A percentile compares a stretch with the other conserved stretches of the same genome.
Evolutionary conservation across 768 basidiomycete species (phyloP).

Genomic region (Leccinellum albellum): DNA sequence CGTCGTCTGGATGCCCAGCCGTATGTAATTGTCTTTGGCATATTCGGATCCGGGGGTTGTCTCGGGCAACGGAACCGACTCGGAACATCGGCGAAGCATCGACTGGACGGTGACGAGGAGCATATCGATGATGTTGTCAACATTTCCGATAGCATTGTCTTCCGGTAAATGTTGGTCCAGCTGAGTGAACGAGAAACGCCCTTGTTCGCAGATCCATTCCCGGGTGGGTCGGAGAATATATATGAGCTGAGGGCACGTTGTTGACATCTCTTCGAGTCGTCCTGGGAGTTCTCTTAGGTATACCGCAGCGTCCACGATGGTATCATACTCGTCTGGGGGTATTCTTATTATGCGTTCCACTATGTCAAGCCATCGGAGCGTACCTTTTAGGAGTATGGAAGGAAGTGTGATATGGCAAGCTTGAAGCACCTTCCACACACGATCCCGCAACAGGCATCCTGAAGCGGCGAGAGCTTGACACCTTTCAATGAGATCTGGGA

Average conservation of each 20-base stretch:
- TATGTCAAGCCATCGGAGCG: neutral
- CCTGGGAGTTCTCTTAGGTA: slow-evolving; percentile 21
- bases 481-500: slow-evolving; percentile 27
- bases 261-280: slow-evolving; percentile 26
- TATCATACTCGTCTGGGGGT: slow-evolving; percentile 35
- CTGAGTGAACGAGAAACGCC: slow-evolving; percentile 17
- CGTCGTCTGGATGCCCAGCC: slow-evolving; percentile 42
- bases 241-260: slow-evolving; percentile 24
- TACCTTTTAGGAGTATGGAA: slow-evolving; percentile 38
- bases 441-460: slow-evolving; percentile 27
- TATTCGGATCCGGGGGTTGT: slow-evolving; percentile 25
- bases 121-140: slow-evolving; percentile 51
- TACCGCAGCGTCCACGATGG: slow-evolving; percentile 28
- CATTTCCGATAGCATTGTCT: slow-evolving; percentile 6
- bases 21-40: slow-evolving; percentile 47
- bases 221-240: slow-evolving; percentile 27
- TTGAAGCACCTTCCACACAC: slow-evolving; percentile 20
- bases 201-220: slow-evolving; percentile 32
- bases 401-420: slow-evolving; percentile 21
- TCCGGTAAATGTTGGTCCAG: neutral
- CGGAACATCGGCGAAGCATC: slow-evolving; percentile 42
- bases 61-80: slow-evolving; percentile 3
- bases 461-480: slow-evolving; percentile 23
- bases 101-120: slow-evolving; percentile 66
- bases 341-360: neutral